phyloP scores from a whole-genome alignment of 495 filamentous ascomycete genomes.

The Penicillium simplicissimum region DNA sequence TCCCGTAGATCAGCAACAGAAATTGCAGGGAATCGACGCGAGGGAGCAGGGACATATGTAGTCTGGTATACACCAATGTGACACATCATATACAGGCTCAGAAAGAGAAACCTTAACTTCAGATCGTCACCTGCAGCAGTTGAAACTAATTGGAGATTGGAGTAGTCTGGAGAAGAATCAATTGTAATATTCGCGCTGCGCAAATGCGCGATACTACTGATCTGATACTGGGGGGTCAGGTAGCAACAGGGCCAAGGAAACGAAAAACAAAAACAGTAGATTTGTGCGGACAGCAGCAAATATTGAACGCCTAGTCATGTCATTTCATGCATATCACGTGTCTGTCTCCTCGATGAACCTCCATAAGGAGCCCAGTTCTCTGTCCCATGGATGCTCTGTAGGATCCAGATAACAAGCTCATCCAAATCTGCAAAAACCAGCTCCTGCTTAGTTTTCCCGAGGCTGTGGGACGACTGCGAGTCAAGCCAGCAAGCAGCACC shows the following conservation, averaged over 20 bases:
- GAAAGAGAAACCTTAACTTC: too few relatives aligned
- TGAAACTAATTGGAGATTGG: too few relatives aligned
- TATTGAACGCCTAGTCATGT: conserved; percentile 27
- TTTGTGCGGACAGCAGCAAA: conserved; percentile 15
- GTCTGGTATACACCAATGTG: background rate
- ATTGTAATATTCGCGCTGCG: background rate
- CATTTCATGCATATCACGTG: conserved; percentile 25
- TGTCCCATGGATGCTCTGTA: background rate
- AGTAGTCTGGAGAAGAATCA: too few relatives aligned
- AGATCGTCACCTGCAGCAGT: too few relatives aligned
- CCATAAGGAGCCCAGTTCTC: background rate
- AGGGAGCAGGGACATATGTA: conserved; percentile 5
- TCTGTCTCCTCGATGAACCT: background rate
- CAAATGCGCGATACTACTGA: background rate
- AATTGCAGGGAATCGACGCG: too few relatives aligned
- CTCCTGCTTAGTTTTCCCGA: background rate
- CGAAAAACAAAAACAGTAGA: background rate
- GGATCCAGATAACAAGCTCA: background rate
- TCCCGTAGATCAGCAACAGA: background rate
- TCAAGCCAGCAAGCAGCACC: background rate
- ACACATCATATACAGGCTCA: background rate
- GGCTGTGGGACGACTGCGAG: background rate
- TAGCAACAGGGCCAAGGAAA: conserved; percentile 1
- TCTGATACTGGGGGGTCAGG: conserved; percentile 3
- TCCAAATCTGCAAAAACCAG: background rate